phyloP scores from a whole-genome alignment of 2,329 filamentous ascomycete genomes.

The Colletotrichum lentis region DNA sequence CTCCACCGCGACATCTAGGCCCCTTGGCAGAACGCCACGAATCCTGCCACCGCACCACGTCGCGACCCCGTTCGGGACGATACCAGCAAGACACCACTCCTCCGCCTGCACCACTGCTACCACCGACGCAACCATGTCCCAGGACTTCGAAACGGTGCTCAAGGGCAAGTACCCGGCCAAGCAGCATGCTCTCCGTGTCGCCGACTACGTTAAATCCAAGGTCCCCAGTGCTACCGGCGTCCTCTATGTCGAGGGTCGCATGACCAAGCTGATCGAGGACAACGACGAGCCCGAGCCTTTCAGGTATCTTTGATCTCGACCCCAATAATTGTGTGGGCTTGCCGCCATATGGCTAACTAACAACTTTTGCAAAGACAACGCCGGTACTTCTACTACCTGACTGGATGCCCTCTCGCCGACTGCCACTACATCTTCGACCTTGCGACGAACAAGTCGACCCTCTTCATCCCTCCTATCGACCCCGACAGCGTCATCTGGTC shows the following conservation, averaged over 20 bases:
- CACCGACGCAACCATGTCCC: slow-evolving; percentile 16
- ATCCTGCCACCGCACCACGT: slow-evolving; percentile 4
- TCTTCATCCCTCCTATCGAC: slow-evolving; percentile 91
- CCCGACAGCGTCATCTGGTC: slow-evolving; percentile 94
- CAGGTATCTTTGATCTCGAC: slow-evolving; percentile 58
- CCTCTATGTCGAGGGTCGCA: slow-evolving; percentile 87
- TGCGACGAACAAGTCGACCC: slow-evolving; percentile 72
- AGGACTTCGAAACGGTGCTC: slow-evolving; percentile 61
- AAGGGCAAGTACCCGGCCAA: slow-evolving; percentile 82
- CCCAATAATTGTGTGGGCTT: too few species aligned
- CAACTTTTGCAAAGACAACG: slow-evolving; percentile 69
- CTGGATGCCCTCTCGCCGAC: slow-evolving; percentile 82
- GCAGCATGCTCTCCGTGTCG: slow-evolving; percentile 84
- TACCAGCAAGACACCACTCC: slow-evolving; percentile 15
- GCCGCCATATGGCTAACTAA: slow-evolving; percentile 13
- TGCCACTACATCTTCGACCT: slow-evolving; percentile 85
- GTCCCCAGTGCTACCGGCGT: slow-evolving; percentile 72
- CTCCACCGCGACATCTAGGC: slow-evolving; percentile 15
- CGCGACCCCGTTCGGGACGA: background rate
- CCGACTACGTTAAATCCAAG: slow-evolving; percentile 75
- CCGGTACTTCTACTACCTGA: slow-evolving; percentile 93
- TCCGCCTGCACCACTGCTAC: background rate
- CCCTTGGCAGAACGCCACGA: slow-evolving; percentile 7
- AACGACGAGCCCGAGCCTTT: slow-evolving; percentile 86
- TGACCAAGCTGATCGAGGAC: slow-evolving; percentile 84